Base-by-base conservation (phyloP, 2,329 filamentous ascomycete genomes). In the Paraconiothyrium sp. region DNA sequence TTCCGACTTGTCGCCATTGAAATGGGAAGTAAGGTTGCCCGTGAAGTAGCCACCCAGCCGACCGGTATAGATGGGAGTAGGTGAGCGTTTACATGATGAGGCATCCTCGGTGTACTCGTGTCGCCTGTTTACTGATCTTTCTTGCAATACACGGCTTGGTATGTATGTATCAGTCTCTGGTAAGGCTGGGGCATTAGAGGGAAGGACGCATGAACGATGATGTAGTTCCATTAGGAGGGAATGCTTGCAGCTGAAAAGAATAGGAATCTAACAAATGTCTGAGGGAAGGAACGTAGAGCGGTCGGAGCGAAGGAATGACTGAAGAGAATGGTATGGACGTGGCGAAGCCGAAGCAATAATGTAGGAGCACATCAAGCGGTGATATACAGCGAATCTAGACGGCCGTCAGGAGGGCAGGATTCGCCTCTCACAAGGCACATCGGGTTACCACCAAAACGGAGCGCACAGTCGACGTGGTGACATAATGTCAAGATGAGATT, bases 291-390 rank as follows among this genome's bases (percentile, higher is more conserved):
- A 78, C 76, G 77, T 80, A 73, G 67, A 76, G 74, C 76, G 50
- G 76, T 76, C 78, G 76, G 78, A 77, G 75, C 72, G 75, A 82
- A 80, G 74, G 79, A 82, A 79, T 79, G 79, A 80, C 78, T 79
- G 68, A 65, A 67, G 49, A 62, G 59, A 65, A 70, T 67, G 68
- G 71, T 76, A 77, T 70, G 72, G 72, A 69, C 63, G 67, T 64
- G 69, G 70, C 54, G 57, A 64, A 56, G 67, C 69, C 54, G 57
- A 64, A 56, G 67, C 69, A 71, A 71, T 66, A 72, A 77, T 76
- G 72, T 72, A 76, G 69, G 67, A 71, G 68, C 65, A 63, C 49
- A 69, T 67, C 63, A 68, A 65, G 63, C 67, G 62, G 69, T 73
- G 70, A 74, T 76, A 77, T 76, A 77, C 68, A 55, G 58, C 55